phyloP scores from a whole-genome alignment of 2,329 filamentous ascomycete genomes.

The Cladobotryum mycophilum region DNA sequence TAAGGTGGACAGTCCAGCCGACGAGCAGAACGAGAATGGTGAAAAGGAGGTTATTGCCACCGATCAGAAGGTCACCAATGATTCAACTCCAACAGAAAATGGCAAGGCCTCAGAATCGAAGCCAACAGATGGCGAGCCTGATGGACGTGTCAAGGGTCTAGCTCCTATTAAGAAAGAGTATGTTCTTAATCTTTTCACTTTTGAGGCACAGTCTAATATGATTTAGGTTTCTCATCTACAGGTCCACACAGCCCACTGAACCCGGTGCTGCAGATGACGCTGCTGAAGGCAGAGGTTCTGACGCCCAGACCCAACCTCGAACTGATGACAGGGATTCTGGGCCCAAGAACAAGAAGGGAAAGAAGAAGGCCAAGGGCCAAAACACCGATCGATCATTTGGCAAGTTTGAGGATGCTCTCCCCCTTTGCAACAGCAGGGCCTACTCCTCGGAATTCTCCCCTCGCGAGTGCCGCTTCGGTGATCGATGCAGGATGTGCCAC shows the following conservation, averaged over 20 bases:
- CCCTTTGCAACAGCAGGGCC: constrained; percentile 69
- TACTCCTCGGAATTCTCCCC: constrained; percentile 77
- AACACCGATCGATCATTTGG: constrained; percentile 81
- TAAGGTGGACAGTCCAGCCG: constrained; percentile 40
- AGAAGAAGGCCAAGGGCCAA: constrained; percentile 55
- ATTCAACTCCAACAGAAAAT: no score
- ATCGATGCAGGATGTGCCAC: constrained; percentile 76
- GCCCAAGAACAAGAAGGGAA: constrained; percentile 33
- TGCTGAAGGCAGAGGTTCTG: constrained; percentile 37
- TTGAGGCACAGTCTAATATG: background rate
- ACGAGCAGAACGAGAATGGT: constrained; percentile 15
- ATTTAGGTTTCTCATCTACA: constrained; percentile 37
- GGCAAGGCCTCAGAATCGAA: constrained; percentile 9
- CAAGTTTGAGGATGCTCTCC: constrained; percentile 67
- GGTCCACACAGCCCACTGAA: constrained; percentile 21
- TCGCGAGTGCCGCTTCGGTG: constrained; percentile 66
- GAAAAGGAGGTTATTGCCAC: constrained; percentile 14
- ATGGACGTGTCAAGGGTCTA: constrained; percentile 45
- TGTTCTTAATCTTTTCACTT: constrained; percentile 21
- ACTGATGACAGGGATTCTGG: constrained; percentile 51
- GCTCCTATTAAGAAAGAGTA: constrained; percentile 71
- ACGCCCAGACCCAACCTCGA: constrained; percentile 33
- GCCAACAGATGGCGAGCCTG: constrained; percentile 12
- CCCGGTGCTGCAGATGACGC: constrained; percentile 36
- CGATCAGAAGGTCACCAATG: no score